phyloP scores from a whole-genome alignment of 805 yeast genomes.

The Schizosaccharomyces osmophilus region DNA sequence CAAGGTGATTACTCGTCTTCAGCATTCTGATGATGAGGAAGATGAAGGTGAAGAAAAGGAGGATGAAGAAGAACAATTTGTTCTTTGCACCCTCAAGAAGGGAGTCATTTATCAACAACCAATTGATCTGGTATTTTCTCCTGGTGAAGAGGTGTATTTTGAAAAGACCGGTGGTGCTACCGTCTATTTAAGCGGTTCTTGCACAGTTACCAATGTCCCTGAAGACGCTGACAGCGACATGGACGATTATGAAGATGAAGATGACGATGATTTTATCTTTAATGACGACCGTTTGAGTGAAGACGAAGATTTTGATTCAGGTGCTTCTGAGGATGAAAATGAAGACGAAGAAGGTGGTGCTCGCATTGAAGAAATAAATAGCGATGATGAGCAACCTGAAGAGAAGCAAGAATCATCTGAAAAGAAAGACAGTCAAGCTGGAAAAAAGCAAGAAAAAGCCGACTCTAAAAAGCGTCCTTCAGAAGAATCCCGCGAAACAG shows the following conservation, averaged over 20 bases:
- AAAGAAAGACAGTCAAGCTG: conserved; percentile 3
- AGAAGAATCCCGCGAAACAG: conserved; percentile 12
- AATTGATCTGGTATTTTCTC: conserved; percentile 66
- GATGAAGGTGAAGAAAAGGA: conserved; percentile 13
- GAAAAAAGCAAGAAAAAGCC: conserved; percentile 10
- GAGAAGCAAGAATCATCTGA: conserved; percentile 3
- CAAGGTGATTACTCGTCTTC: conserved; percentile 31
- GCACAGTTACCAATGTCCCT: conserved; percentile 34
- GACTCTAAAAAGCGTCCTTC: conserved; percentile 11
- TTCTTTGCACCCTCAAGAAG: conserved; percentile 78
- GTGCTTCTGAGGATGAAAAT: conserved; percentile 9
- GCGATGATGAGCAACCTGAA: conserved; percentile 9
- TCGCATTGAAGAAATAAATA: conserved; percentile 9
- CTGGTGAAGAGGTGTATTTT: conserved; percentile 82
- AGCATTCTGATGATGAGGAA: conserved; percentile 9
- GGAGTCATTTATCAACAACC: conserved; percentile 49
- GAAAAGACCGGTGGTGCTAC: conserved; percentile 82
- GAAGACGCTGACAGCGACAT: conserved; percentile 19
- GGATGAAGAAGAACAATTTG: conserved; percentile 25
- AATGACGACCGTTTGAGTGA: conserved; percentile 14
- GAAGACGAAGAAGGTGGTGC: conserved; percentile 15
- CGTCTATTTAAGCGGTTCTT: conserved; percentile 56
- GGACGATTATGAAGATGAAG: conserved; percentile 18
- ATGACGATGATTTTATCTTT: conserved; percentile 23
- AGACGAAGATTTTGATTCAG: conserved; percentile 8